phyloP scores from a whole-genome alignment of 495 filamentous ascomycete species.

The Aspergillus olivimuriae region DNA sequence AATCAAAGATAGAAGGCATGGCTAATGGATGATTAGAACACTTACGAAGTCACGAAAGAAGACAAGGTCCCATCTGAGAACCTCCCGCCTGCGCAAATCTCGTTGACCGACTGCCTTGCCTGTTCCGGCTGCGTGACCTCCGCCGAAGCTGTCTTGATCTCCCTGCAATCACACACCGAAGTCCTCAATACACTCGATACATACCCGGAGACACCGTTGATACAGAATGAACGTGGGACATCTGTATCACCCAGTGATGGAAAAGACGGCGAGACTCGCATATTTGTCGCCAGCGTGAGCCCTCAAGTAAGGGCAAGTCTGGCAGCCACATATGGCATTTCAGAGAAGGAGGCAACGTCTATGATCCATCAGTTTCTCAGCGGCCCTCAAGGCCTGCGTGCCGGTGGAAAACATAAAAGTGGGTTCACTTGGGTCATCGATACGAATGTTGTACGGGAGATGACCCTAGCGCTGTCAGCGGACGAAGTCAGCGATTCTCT shows the following conservation, averaged over 20 bases:
- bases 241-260: slow-evolving; percentile 18
- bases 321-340: slow-evolving; percentile 71
- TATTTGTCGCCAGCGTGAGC: slow-evolving; percentile 87
- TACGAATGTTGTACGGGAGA: slow-evolving; percentile 73
- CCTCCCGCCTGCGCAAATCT: slow-evolving; percentile 74
- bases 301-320: slow-evolving; percentile 84
- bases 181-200: slow-evolving; percentile 76
- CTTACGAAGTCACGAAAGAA: slow-evolving; percentile 87
- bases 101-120: slow-evolving; percentile 92
- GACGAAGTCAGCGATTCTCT: slow-evolving; percentile 60
- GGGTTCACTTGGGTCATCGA: slow-evolving; percentile 84
- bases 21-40: too few relatives aligned
- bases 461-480: slow-evolving; percentile 70
- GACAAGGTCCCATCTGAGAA: slow-evolving; percentile 59
- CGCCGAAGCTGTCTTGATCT: slow-evolving; percentile 90
- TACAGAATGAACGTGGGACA: slow-evolving; percentile 15
- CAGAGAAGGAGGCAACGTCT: slow-evolving; percentile 62
- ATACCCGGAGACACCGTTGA: slow-evolving; percentile 44
- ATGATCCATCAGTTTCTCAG: slow-evolving; percentile 80
- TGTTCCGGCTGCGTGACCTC: slow-evolving; percentile 98
- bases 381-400: slow-evolving; percentile 59
- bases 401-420: slow-evolving; percentile 62
- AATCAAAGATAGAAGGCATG: too few relatives aligned
- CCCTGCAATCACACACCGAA: slow-evolving; percentile 84
- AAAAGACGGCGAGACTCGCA: slow-evolving; percentile 44